These are phyloP conservation scores for Halteria grandinella DNA, from an alignment of 73 alveolate species.

Conservation along the genomic window DNA sequence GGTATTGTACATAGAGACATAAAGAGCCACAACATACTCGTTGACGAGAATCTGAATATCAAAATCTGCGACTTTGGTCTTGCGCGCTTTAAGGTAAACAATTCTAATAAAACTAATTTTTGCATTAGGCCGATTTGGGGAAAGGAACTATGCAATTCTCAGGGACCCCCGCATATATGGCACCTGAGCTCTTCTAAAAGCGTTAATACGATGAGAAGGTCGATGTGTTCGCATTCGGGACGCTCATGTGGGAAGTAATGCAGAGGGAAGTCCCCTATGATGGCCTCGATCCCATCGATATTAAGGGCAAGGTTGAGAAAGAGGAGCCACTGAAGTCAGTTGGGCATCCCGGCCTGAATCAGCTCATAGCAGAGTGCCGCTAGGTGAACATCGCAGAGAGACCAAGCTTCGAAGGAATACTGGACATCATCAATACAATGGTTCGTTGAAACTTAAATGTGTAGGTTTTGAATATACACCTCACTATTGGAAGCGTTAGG, in stretches of 20 bases:
- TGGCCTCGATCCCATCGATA: conserved; percentile 93
- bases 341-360: conserved; percentile 63
- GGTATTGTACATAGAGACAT: conserved; percentile 98
- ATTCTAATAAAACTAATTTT: background rate
- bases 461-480: no score
- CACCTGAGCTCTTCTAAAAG: conserved; percentile 97
- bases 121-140: conserved; percentile 83
- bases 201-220: conserved; percentile 93
- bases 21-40: conserved; percentile 91
- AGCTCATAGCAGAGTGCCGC: conserved; percentile 69
- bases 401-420: conserved; percentile 72
- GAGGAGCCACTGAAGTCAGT: conserved; percentile 79
- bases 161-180: conserved; percentile 99
- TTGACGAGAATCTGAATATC: conserved; percentile 81
- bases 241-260: conserved; percentile 96
- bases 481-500: no score
- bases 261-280: conserved; percentile 97
- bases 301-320: conserved; percentile 83
- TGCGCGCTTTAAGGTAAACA: conserved; percentile 83
- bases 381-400: conserved; percentile 41
- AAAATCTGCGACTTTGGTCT: conserved; percentile 98
- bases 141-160: conserved; percentile 95
- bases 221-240: conserved; percentile 98
- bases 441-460: no score
- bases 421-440: conserved; percentile 36